These are phyloP conservation scores for Xeromyces bisporus DNA, from an alignment of 495 filamentous ascomycete species.

Conservation along the genomic window DNA sequence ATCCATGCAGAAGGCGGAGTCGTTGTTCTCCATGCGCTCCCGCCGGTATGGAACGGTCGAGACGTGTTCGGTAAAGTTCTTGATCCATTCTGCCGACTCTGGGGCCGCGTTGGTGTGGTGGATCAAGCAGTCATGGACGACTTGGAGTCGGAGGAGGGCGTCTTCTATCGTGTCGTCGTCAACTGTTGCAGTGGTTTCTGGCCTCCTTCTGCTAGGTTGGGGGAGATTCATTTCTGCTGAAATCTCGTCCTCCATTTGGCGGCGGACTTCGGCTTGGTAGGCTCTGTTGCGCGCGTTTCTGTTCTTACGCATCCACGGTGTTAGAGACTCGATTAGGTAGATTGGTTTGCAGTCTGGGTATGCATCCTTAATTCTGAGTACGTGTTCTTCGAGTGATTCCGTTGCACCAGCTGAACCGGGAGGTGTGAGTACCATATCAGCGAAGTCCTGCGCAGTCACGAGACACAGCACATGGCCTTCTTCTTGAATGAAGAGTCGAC, in stretches of 20 bases:
- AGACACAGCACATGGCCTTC: slow-evolving; percentile 56
- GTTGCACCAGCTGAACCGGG: slow-evolving; percentile 8
- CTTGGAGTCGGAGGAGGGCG: slow-evolving; percentile 54
- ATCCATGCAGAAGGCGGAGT: slow-evolving; percentile 70
- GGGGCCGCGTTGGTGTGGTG: slow-evolving; percentile 46
- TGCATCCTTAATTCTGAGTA: slow-evolving; percentile 34
- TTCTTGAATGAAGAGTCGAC: slow-evolving; percentile 33
- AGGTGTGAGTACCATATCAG: slow-evolving; percentile 37
- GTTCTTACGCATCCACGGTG: slow-evolving; percentile 51
- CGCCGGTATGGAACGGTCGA: slow-evolving; percentile 55
- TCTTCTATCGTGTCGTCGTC: slow-evolving; percentile 61
- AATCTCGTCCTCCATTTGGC: slow-evolving; percentile 31
- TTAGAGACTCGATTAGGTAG: slow-evolving; percentile 64
- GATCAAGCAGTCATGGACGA: slow-evolving; percentile 48
- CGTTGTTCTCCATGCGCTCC: slow-evolving; percentile 27
- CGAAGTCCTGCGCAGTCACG: slow-evolving; percentile 50
- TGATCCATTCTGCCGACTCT: slow-evolving; percentile 64
- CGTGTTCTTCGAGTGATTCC: slow-evolving; percentile 42
- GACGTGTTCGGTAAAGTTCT: slow-evolving; percentile 66
- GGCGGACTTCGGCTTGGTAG: slow-evolving; percentile 47
- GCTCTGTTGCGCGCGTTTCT: slow-evolving; percentile 46
- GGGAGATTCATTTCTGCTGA: too few species aligned
- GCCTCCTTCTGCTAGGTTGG: slow-evolving; percentile 5
- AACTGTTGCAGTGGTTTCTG: slow-evolving; percentile 30
- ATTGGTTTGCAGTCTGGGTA: slow-evolving; percentile 41